Conservation (phyloP, 306 rosid genomes). For the Cicer arietinum region DNA sequence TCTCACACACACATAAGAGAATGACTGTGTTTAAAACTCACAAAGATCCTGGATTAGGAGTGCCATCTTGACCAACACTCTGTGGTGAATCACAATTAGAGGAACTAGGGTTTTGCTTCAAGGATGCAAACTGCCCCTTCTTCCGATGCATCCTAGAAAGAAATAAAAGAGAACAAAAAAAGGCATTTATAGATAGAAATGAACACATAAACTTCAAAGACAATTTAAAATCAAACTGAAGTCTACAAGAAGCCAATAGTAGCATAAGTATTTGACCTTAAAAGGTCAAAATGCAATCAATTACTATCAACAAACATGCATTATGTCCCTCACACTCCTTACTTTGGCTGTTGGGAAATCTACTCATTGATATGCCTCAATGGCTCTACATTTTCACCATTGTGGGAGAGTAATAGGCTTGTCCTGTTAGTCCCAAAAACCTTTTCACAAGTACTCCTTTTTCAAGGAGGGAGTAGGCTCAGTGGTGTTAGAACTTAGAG, state of each 20-base stretch:
- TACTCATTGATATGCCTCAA: conserved; percentile 18
- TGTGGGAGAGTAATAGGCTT: neutral
- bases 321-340: conserved; percentile 8
- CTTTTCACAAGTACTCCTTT: neutral
- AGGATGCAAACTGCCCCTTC: conserved; percentile 88
- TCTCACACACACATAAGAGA: conserved; percentile 16
- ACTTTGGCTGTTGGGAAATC: conserved; percentile 27
- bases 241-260: conserved; percentile 1
- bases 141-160: conserved; percentile 87
- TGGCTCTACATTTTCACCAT: neutral
- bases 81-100: conserved; percentile 67
- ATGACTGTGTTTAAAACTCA: conserved; percentile 56
- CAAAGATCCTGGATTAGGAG: conserved; percentile 70
- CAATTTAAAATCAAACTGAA: conserved; percentile 31
- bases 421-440: conserved; percentile 14
- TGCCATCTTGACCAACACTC: conserved; percentile 65
- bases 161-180: conserved; percentile 34
- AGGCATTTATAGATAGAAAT: neutral
- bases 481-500: neutral
- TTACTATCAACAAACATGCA: conserved; percentile 31
- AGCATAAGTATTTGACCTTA: neutral
- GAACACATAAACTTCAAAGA: conserved; percentile 22
- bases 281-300: neutral
- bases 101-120: conserved; percentile 70
- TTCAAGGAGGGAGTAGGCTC: neutral